phyloP scores from a whole-genome alignment of 495 filamentous ascomycete genomes.

The Penicillium ochrochloron region DNA sequence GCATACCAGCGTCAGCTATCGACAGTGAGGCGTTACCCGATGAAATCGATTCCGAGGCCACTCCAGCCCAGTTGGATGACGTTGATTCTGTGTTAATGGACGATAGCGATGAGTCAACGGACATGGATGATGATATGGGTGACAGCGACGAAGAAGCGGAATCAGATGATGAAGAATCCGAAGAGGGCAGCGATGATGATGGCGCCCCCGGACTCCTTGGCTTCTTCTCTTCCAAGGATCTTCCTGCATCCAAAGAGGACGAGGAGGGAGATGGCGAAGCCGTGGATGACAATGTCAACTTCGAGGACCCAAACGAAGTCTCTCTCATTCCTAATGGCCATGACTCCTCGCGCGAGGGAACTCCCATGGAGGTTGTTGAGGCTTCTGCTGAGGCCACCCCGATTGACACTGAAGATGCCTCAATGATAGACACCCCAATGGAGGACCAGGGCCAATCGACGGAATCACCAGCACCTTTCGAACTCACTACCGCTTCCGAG shows the following conservation, averaged over 20 bases:
- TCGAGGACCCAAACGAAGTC: conserved; percentile 52
- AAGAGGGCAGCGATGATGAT: conserved; percentile 48
- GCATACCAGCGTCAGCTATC: conserved; percentile 22
- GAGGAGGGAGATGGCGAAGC: conserved; percentile 32
- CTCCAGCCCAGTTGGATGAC: conserved; percentile 61
- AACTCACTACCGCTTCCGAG: conserved; percentile 9
- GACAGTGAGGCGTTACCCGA: conserved; percentile 28
- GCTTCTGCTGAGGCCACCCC: conserved; percentile 22
- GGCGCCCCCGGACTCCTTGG: conserved; percentile 68
- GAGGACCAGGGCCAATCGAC: conserved; percentile 12
- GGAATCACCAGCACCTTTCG: conserved; percentile 15
- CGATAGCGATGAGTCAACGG: conserved; percentile 80
- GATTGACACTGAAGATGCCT: conserved; percentile 20
- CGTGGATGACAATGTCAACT: conserved; percentile 26
- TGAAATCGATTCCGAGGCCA: conserved; percentile 32
- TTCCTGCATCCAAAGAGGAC: conserved; percentile 42
- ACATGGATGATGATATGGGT: conserved; percentile 86
- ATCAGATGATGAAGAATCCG: conserved; percentile 46
- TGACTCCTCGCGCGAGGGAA: conserved; percentile 22
- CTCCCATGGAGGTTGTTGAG: conserved; percentile 25
- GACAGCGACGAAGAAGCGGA: conserved; percentile 65
- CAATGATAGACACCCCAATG: conserved; percentile 21
- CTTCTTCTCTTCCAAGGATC: conserved; percentile 60
- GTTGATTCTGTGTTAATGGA: conserved; percentile 69
- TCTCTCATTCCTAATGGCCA: conserved; percentile 51